These are phyloP conservation scores for Dillenia suffruticosa DNA, from an alignment of 164 flowering plant genomes.

Conservation along the genomic window DNA sequence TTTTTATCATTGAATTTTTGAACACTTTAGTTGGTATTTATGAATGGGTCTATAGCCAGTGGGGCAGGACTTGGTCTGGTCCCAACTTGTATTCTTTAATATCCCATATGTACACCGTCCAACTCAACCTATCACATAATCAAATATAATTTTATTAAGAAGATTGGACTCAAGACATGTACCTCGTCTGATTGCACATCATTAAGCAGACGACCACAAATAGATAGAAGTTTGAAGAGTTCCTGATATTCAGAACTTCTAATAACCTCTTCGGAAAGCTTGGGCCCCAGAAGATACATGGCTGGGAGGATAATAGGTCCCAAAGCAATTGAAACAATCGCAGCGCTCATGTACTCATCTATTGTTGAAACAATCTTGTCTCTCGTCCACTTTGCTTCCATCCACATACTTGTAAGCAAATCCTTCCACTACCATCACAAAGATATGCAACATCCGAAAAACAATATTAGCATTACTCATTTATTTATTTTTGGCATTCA, in stretches of 20 bases:
- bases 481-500: too few species aligned
- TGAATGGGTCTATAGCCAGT: too few species aligned
- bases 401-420: constrained; percentile 45
- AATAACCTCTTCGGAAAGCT: constrained; percentile 41
- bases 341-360: constrained; percentile 57
- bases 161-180: background rate
- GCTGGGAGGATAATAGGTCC: constrained; percentile 73
- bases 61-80: too few species aligned
- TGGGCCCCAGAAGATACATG: constrained; percentile 53
- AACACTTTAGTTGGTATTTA: too few species aligned
- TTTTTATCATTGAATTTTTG: too few species aligned
- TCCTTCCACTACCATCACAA: constrained; percentile 47
- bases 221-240: constrained; percentile 47
- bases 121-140: too few species aligned
- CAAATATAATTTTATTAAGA: too few species aligned
- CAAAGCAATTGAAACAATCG: constrained; percentile 55
- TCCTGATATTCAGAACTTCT: constrained; percentile 26
- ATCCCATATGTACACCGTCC: too few species aligned
- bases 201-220: constrained; percentile 70
- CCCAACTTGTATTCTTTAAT: too few species aligned
- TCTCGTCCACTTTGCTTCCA: constrained; percentile 50
- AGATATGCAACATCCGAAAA: background rate
- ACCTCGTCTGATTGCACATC: constrained; percentile 58
- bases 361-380: constrained; percentile 39
- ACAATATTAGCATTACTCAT: too few species aligned